phyloP scores from a whole-genome alignment of 2,329 filamentous ascomycete species.

The Cladophialophora yegresii region DNA sequence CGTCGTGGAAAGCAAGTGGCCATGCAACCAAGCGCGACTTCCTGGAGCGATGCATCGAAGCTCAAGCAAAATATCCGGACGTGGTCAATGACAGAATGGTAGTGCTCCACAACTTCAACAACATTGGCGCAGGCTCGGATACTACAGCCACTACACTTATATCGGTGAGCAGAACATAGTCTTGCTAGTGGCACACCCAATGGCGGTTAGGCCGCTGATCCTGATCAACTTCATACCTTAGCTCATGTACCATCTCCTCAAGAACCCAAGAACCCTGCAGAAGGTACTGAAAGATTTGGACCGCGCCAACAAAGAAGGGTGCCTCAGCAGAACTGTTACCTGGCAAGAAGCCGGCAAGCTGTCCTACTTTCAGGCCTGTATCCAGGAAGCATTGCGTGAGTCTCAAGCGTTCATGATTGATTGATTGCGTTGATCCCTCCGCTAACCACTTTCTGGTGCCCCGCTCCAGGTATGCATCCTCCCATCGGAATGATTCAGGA shows the following conservation, averaged over 20 bases:
- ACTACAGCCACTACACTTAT: slow-evolving; percentile 30
- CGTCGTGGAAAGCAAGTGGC: slow-evolving; percentile 39
- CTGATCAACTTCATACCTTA: not conserved
- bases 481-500: slow-evolving; percentile 38
- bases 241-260: slow-evolving; percentile 50
- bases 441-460: not conserved
- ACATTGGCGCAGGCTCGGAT: slow-evolving; percentile 31
- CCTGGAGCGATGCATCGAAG: slow-evolving; percentile 24
- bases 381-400: slow-evolving; percentile 33
- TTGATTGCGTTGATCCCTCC: not conserved
- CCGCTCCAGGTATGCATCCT: slow-evolving; percentile 30
- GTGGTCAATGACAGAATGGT: slow-evolving; percentile 27
- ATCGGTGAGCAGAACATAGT: slow-evolving; percentile 12
- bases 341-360: slow-evolving; percentile 26
- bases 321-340: slow-evolving; percentile 23
- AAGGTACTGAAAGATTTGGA: slow-evolving; percentile 28
- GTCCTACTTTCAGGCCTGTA: slow-evolving; percentile 30
- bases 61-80: slow-evolving; percentile 24
- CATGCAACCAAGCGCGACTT: slow-evolving; percentile 20
- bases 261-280: slow-evolving; percentile 39
- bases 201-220: not conserved
- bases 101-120: slow-evolving; percentile 24
- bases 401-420: not conserved
- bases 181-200: not conserved
- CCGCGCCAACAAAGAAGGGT: slow-evolving; percentile 17